phyloP scores from a whole-genome alignment of 1,139 yeast species.

The Diutina siamensis region DNA sequence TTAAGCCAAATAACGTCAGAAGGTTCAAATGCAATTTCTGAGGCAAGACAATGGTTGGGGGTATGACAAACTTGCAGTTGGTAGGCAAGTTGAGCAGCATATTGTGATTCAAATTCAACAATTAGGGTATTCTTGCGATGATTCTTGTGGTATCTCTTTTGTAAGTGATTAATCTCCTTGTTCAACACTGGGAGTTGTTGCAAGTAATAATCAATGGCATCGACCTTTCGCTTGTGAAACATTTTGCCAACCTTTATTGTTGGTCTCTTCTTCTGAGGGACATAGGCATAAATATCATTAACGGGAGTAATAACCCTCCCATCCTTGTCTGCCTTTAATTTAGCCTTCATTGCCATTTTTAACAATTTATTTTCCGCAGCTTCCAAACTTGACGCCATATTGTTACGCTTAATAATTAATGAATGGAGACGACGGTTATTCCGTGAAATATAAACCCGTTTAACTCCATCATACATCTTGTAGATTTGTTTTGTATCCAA shows the following conservation, averaged over 20 bases:
- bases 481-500: constrained; percentile 52
- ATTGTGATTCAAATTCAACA: constrained; percentile 76
- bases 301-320: constrained; percentile 13
- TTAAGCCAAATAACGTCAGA: constrained; percentile 80
- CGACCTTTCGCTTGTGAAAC: constrained; percentile 51
- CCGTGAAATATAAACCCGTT: constrained; percentile 67
- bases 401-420: constrained; percentile 50
- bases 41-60: constrained; percentile 53
- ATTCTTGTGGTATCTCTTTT: constrained; percentile 32
- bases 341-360: constrained; percentile 47
- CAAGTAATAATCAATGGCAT: constrained; percentile 62
- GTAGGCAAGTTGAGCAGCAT: constrained; percentile 81
- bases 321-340: constrained; percentile 58
- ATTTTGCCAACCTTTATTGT: constrained; percentile 47
- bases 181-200: constrained; percentile 60
- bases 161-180: constrained; percentile 49
- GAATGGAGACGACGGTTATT: constrained; percentile 47
- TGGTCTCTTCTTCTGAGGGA: constrained; percentile 72
- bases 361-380: constrained; percentile 53
- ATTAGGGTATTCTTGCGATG: constrained; percentile 65
- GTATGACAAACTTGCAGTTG: constrained; percentile 64
- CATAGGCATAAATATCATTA: constrained; percentile 45
- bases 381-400: constrained; percentile 55
- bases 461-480: constrained; percentile 57
- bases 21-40: constrained; percentile 54